Base-by-base conservation (phyloP, 805 yeast genomes). In the Sugiyamaella chiloensis region DNA sequence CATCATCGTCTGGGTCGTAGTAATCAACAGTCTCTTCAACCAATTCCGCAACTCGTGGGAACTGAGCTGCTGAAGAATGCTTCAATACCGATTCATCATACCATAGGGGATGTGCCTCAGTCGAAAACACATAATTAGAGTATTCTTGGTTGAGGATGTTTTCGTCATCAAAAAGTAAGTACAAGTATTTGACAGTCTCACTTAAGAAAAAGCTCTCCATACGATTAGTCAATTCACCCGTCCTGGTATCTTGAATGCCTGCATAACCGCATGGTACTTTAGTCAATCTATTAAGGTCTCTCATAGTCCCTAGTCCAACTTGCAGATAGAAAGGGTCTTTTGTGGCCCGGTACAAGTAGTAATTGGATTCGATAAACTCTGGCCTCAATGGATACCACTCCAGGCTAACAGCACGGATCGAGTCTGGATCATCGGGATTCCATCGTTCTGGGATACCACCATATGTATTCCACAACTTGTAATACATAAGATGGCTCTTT, bases 331-430 rank as follows among this genome's bases (percentile, higher is more conserved):
- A 73, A 2, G 96, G 96, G 62, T 90, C 98, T 48, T 71, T 74
- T 0, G 97, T 90, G 1, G 96, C 95, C 34, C 85, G 70, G 60
- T 84, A 89, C 12, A 90, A 67, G 60, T 83, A 82, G 63, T 88
- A 90, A 0, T 95, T 87, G 0, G 95, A 85, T 62, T 90, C 98
- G 36, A 87, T 75, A 56, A 89, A 87, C 61, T 90, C 98, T 0
- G 98, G 98, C 46, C 98, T 70, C 37, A 90, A 69, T 2, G 96
- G 96, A 59, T 87, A 90, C 96, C 96, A 90, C 60, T 87, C 95
- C 27, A 88, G 66, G 0, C 78, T 69, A 2, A 85, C 65, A 11
- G 51, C 43, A 20, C 4, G 55, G 52, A 19, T 64, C 53, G 35
- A 47, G 34, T 31, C 51, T 27, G 52, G 47, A 14, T 52, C 50